Conservation (phyloP, 1,284 basidiomycete species). For the Apiotrichum sp. region DNA sequence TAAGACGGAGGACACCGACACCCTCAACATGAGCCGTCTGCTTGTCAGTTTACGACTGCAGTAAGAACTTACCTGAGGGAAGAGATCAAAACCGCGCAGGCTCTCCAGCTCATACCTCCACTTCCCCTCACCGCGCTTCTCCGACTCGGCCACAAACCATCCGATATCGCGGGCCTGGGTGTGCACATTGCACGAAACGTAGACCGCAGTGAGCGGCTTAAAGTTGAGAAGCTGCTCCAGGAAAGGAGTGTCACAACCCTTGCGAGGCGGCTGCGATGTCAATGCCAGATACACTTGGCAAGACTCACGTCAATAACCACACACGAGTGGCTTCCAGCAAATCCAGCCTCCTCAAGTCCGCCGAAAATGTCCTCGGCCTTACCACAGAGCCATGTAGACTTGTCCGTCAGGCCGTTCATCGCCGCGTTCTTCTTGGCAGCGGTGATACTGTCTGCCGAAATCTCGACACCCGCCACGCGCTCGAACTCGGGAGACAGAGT, state of each 20-base stretch:
- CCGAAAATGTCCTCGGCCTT: conserved; percentile 55
- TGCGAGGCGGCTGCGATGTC: conserved; percentile 67
- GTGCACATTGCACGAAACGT: conserved; percentile 84
- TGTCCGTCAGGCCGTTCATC: conserved; percentile 57
- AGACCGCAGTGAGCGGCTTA: conserved; percentile 66
- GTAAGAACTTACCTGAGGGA: conserved; percentile 55
- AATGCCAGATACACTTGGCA: background rate
- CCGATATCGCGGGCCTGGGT: conserved; percentile 45
- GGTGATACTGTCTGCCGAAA: conserved; percentile 64
- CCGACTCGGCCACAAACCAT: conserved; percentile 20
- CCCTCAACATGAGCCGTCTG: conserved; percentile 28
- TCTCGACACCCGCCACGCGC: conserved; percentile 83
- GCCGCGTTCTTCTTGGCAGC: conserved; percentile 73
- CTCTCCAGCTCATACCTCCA: conserved; percentile 59
- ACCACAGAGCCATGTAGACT: conserved; percentile 51
- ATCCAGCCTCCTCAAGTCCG: conserved; percentile 34
- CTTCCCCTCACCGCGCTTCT: conserved; percentile 19
- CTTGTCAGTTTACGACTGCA: background rate
- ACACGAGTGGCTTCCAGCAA: conserved; percentile 38
- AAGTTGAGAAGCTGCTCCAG: conserved; percentile 71
- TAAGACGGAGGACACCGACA: conserved; percentile 61
- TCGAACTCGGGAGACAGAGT: conserved; percentile 72
- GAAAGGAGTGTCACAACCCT: conserved; percentile 80
- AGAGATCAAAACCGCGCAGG: conserved; percentile 80
- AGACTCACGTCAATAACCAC: conserved; percentile 46